These are phyloP conservation scores for Drechslerella stenobrocha DNA, from an alignment of 2,329 filamentous ascomycete species.

Conservation along the genomic window DNA sequence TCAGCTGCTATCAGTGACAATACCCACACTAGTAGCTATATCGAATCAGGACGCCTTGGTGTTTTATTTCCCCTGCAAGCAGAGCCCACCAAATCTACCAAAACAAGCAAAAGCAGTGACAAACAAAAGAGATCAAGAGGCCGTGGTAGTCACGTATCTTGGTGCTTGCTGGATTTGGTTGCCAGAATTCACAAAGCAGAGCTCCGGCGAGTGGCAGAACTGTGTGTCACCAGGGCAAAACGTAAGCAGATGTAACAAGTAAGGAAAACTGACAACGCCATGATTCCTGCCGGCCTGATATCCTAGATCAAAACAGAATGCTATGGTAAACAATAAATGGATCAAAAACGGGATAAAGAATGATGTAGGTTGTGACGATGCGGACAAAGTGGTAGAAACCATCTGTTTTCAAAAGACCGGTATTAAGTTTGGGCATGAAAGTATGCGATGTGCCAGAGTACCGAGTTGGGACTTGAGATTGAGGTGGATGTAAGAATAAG, in stretches of 20 bases:
- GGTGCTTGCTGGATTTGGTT: too few species aligned
- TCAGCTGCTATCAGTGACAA: too few species aligned
- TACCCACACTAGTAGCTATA: too few species aligned
- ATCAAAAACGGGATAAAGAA: background rate
- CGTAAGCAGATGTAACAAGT: background rate
- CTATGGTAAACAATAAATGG: background rate
- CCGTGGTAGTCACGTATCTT: too few species aligned
- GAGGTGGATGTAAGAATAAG: background rate
- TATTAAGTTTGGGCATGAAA: background rate
- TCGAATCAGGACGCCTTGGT: too few species aligned
- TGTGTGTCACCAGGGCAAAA: background rate
- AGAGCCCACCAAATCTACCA: too few species aligned
- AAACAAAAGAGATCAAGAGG: too few species aligned
- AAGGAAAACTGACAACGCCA: conserved; percentile 14
- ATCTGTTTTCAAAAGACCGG: background rate
- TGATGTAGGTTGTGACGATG: background rate
- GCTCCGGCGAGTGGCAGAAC: too few species aligned
- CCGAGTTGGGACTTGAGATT: background rate
- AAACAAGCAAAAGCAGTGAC: too few species aligned
- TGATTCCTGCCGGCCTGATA: conserved; percentile 17
- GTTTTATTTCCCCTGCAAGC: too few species aligned
- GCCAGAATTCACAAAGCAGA: too few species aligned
- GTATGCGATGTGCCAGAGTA: background rate
- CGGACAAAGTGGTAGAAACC: background rate
- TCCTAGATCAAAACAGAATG: background rate